phyloP scores from a whole-genome alignment of 2,329 filamentous ascomycete species.

The Cadophora luteo-olivacea region DNA sequence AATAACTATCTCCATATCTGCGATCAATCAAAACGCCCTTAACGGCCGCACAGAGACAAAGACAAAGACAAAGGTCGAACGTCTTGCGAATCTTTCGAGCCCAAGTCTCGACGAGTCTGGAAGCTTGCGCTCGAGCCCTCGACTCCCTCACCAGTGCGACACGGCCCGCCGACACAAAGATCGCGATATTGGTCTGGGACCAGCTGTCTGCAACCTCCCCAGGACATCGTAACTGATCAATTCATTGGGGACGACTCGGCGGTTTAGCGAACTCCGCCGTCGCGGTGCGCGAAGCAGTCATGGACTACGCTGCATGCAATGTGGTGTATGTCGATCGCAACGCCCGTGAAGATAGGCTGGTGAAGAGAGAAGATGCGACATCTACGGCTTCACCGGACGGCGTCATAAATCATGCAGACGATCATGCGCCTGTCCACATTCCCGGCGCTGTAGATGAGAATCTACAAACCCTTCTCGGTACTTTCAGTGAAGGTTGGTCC shows the following conservation, averaged over 20 bases:
- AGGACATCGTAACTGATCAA: constrained; percentile 19
- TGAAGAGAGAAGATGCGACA: constrained; percentile 44
- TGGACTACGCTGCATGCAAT: constrained; percentile 52
- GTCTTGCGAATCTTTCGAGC: constrained; percentile 25
- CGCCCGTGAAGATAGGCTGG: constrained; percentile 46
- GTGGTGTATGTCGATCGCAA: constrained; percentile 52
- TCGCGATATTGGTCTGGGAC: constrained; percentile 25
- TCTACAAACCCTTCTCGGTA: constrained; percentile 54
- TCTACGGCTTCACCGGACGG: constrained; percentile 40
- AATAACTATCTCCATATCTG: constrained; percentile 10
- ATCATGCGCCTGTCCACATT: constrained; percentile 24
- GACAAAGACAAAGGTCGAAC: not conserved
- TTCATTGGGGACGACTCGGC: constrained; percentile 35
- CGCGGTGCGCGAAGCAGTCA: constrained; percentile 43
- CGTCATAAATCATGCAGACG: constrained; percentile 27
- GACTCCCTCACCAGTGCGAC: constrained; percentile 32
- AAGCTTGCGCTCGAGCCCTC: constrained; percentile 36
- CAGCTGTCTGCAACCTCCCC: constrained; percentile 13
- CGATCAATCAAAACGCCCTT: constrained; percentile 19
- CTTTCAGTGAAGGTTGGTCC: constrained; percentile 56
- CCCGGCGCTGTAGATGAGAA: constrained; percentile 52
- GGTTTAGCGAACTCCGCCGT: constrained; percentile 34
- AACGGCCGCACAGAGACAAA: constrained; percentile 14
- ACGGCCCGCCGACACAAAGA: constrained; percentile 26
- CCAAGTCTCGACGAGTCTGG: constrained; percentile 36